Evolutionary conservation across 495 filamentous ascomycete species (phyloP).

Genomic region (Penicillium cinerascens): DNA sequence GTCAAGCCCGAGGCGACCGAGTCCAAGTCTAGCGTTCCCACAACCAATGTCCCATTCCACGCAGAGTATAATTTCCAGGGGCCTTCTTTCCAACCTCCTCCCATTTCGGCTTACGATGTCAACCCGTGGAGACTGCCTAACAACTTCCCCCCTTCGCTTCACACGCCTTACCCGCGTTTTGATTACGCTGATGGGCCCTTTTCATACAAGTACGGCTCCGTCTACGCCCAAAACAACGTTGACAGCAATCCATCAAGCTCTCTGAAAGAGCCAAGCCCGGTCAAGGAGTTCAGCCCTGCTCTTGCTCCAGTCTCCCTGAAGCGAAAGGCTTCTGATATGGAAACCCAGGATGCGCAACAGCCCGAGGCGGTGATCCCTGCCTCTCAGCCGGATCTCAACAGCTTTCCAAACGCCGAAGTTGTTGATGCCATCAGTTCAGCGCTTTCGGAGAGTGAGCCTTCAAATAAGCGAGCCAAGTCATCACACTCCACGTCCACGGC

Average conservation of each 20-base stretch:
- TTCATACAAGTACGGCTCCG: neutral
- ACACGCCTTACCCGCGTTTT: neutral
- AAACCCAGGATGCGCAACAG: conserved; percentile 12
- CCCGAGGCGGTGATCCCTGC: conserved; percentile 1
- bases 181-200: conserved; percentile 15
- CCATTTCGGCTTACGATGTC: neutral
- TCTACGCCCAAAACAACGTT: neutral
- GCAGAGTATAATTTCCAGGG: neutral
- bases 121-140: neutral
- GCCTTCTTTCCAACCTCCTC: neutral
- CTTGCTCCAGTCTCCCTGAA: conserved; percentile 16
- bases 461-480: conserved; percentile 33
- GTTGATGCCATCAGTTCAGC: conserved; percentile 18
- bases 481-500: conserved; percentile 11
- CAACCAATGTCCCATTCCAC: neutral
- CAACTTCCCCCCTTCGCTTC: neutral
- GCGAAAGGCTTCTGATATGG: conserved; percentile 36
- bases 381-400: conserved; percentile 26
- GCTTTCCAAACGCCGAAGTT: conserved; percentile 8
- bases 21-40: neutral
- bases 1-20: neutral
- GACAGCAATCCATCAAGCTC: neutral
- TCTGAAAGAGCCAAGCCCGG: neutral
- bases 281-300: neutral
- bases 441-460: conserved; percentile 21